These are phyloP conservation scores for Carex scoparia DNA, from an alignment of 176 grass and related monocot genomes.

Conservation along the genomic window DNA sequence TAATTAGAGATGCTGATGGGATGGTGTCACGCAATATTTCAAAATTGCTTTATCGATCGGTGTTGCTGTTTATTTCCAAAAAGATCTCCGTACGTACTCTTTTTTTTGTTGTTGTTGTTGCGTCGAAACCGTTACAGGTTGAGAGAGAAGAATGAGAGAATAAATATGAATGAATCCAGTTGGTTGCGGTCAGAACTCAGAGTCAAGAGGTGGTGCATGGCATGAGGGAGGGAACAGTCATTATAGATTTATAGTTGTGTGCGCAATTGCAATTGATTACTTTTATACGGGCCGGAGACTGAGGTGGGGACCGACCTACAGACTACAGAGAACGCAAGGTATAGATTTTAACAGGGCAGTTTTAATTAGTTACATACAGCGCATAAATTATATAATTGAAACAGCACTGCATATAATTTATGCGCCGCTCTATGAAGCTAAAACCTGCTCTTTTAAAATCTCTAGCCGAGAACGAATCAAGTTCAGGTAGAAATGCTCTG, in stretches of 20 bases:
- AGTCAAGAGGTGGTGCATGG: background rate
- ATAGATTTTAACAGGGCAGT: too few species aligned
- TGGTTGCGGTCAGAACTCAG: background rate
- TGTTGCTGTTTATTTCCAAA: too few species aligned
- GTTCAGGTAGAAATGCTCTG: background rate
- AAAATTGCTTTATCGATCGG: too few species aligned
- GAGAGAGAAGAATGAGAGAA: background rate
- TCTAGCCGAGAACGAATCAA: background rate
- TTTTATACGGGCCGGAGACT: too few species aligned
- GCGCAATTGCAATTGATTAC: background rate
- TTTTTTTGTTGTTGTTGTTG: background rate
- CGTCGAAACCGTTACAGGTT: background rate
- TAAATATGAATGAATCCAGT: background rate
- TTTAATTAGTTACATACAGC: too few species aligned
- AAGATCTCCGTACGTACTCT: background rate
- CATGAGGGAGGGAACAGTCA: background rate
- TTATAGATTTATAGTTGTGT: background rate
- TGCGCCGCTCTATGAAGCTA: too few species aligned
- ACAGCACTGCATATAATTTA: too few species aligned
- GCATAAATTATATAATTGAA: too few species aligned
- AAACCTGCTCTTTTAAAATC: too few species aligned
- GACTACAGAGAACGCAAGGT: background rate
- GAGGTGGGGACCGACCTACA: background rate
- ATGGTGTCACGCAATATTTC: background rate
- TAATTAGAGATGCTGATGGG: background rate